Percentiles rank a stretch among this genome's conserved stretches.
Evolutionary conservation across 169 alveolate species (phyloP).

Genomic region (Cardiosporidium cionae): DNA sequence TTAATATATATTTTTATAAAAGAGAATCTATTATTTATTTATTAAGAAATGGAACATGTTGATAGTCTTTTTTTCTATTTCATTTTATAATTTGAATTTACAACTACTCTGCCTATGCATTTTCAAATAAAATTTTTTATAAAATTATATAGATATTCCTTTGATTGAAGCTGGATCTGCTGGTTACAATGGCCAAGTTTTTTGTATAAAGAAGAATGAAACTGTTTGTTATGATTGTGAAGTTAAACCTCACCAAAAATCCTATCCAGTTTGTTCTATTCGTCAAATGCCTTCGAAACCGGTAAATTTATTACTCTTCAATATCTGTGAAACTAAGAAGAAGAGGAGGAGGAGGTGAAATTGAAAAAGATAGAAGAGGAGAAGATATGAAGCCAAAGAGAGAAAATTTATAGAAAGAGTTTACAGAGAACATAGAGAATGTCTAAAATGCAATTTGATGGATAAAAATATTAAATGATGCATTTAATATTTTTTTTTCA

Average conservation of each 20-base stretch:
- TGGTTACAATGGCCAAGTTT: slow-evolving; percentile 75
- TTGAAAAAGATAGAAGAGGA: too few relatives aligned
- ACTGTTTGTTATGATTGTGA: slow-evolving; percentile 81
- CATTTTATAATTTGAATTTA: too few relatives aligned
- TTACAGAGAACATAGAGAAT: too few relatives aligned
- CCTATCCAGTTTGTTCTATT: slow-evolving; percentile 83
- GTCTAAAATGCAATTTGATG: too few relatives aligned
- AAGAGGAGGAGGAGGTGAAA: too few relatives aligned
- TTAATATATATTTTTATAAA: slow-evolving; percentile 40
- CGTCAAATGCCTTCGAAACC: slow-evolving; percentile 77
- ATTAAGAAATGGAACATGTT: not conserved
- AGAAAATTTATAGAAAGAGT: too few relatives aligned
- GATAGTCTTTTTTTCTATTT: not conserved
- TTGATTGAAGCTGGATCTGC: slow-evolving; percentile 83
- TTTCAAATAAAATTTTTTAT: too few relatives aligned
- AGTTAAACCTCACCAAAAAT: slow-evolving; percentile 33
- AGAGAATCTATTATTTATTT: not conserved
- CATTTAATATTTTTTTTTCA: too few relatives aligned
- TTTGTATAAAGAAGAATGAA: slow-evolving; percentile 49
- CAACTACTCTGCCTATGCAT: too few relatives aligned
- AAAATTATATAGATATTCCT: slow-evolving; percentile 12
- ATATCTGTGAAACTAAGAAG: too few relatives aligned
- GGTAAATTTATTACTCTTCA: not conserved
- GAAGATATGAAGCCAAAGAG: too few relatives aligned
- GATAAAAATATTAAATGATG: too few relatives aligned